Conservation (phyloP, 2,329 filamentous ascomycete genomes). For the Beauveria sp. region DNA sequence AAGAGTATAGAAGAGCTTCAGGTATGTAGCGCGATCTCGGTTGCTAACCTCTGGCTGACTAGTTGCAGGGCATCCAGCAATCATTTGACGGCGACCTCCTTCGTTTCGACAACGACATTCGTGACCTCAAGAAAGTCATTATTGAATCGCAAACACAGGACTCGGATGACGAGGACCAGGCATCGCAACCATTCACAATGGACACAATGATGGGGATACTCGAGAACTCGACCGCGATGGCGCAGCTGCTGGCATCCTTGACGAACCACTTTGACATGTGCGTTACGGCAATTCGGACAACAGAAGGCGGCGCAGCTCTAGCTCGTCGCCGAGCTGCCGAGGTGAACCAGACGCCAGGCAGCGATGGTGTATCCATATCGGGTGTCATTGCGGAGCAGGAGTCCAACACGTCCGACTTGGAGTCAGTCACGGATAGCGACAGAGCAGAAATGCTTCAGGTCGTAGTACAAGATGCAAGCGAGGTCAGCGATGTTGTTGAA, state of each 20-base stretch:
- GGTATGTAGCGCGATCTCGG: constrained; percentile 29
- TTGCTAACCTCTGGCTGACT: constrained; percentile 13
- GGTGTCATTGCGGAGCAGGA: constrained; percentile 56
- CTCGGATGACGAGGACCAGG: constrained; percentile 24
- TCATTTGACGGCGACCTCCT: constrained; percentile 71
- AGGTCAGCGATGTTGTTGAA: constrained; percentile 58
- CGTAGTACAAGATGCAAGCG: constrained; percentile 61
- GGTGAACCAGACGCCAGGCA: constrained; percentile 40
- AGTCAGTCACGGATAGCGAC: constrained; percentile 68
- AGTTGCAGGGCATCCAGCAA: constrained; percentile 49
- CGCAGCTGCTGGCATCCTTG: constrained; percentile 68
- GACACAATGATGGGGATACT: constrained; percentile 57
- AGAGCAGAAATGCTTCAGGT: constrained; percentile 77
- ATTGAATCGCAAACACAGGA: constrained; percentile 30
- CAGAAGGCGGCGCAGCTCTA: constrained; percentile 68
- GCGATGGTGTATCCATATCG: constrained; percentile 53
- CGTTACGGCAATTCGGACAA: constrained; percentile 87
- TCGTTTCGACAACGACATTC: constrained; percentile 68
- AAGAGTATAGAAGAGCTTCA: constrained; percentile 64
- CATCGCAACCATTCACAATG: constrained; percentile 32
- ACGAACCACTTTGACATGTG: constrained; percentile 90
- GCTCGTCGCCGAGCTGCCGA: constrained; percentile 63
- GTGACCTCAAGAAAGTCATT: constrained; percentile 53
- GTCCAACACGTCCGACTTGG: constrained; percentile 39
- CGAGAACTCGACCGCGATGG: constrained; percentile 73